A percentile compares a stretch with the other conserved stretches of the same genome.
Conservation (phyloP, 2,329 filamentous ascomycete species). For the Colletotrichum godetiae region DNA sequence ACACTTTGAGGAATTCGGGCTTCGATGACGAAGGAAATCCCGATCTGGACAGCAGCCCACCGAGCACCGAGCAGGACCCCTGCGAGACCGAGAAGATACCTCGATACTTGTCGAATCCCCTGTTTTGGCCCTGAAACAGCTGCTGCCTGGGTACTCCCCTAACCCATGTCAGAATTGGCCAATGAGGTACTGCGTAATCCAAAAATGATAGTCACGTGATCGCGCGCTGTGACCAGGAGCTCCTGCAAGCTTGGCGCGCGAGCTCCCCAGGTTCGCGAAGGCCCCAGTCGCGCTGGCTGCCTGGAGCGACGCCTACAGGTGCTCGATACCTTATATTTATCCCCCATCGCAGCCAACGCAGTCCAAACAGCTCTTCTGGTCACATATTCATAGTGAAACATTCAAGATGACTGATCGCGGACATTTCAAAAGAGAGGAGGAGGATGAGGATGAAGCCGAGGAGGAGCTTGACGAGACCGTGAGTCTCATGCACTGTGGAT, state of each 20-base stretch:
- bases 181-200: slow-evolving; percentile 31
- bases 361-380: background rate
- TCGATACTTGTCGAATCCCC: background rate
- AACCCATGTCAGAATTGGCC: background rate
- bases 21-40: slow-evolving; percentile 36
- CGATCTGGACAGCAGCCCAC: slow-evolving; percentile 25
- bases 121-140: background rate
- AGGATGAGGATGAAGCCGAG: slow-evolving; percentile 69
- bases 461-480: slow-evolving; percentile 72
- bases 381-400: background rate
- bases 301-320: slow-evolving; percentile 9
- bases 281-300: slow-evolving; percentile 30
- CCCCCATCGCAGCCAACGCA: background rate
- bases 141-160: background rate
- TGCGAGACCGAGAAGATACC: slow-evolving; percentile 18
- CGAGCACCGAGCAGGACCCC: slow-evolving; percentile 14
- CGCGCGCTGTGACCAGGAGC: slow-evolving; percentile 15
- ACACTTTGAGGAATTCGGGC: slow-evolving; percentile 19
- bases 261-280: background rate
- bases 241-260: background rate
- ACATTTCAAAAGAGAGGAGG: slow-evolving; percentile 64
- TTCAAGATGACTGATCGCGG: slow-evolving; percentile 48
- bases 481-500: slow-evolving; percentile 39
- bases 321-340: background rate
- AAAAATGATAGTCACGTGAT: slow-evolving; percentile 27